Evolutionary conservation across 306 rosid species (phyloP), one percentile per base, ranked within the genome.

Genomic region (Benincasa hispida): DNA sequence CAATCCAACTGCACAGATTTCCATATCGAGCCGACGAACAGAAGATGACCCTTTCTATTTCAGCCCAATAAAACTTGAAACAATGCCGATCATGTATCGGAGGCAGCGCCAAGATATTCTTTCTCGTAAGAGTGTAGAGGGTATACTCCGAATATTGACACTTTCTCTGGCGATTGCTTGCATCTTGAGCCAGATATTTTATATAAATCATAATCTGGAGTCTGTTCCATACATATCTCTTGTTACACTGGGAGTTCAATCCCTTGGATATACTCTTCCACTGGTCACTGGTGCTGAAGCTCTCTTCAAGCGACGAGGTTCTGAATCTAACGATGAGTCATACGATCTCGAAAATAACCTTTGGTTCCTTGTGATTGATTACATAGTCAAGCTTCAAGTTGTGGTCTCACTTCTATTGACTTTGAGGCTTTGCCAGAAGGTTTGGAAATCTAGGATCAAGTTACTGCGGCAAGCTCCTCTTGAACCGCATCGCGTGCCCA

Each of bases 261-360:
- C 95, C 63, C 87, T 94, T 76, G 95, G 96, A 32, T 94, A 91
- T 76, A 82, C 89, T 84, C 83, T 91, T 79, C 98, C 97, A 48
- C 85, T 90, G 65, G 81, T 94, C 85, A 94, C 95, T 11, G 96
- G 79, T 4, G 98, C 97, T 14, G 95, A 94, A 81, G 91, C 96
- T 68, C 89, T 91, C 65, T 87, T 94, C 82, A 90, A 86, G 83
- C 89, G 81, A 74, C 57, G 73, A 77, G 81, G 82, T 80, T 84
- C 90, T 0, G 89, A 87, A 70, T 83, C 92, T 37, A 83, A 77
- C 34, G 82, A 73, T 47, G 66, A 58, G 39, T 78, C 96, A 3
- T 85, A 79, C 75, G 86, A 84, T 68, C 87, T 91, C 27, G 87
- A 90, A 78, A 77, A 76, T 66, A 85, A 78, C 35, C 85, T 83